phyloP scores from a whole-genome alignment of 345 rosid genomes.

The Eucalyptus pumila region DNA sequence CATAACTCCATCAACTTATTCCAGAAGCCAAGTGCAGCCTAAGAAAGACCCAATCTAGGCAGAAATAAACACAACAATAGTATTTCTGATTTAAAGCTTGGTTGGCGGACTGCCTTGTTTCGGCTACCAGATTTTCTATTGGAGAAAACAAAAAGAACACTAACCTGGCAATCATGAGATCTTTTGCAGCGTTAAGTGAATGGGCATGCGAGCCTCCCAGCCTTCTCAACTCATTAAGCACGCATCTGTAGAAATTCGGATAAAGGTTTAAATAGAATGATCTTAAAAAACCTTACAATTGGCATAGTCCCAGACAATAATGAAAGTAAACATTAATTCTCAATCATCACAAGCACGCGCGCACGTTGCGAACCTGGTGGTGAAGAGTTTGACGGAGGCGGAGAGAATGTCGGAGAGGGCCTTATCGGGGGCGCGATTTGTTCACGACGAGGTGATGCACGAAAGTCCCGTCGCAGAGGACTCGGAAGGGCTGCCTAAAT shows the following conservation, averaged over 20 bases:
- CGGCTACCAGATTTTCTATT: neutral
- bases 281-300: neutral
- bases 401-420: constrained; percentile 54
- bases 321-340: neutral
- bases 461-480: constrained; percentile 80
- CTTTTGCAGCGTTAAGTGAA: constrained; percentile 42
- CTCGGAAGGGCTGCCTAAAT: constrained; percentile 70
- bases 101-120: neutral
- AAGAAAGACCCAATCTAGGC: neutral
- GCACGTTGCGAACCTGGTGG: constrained; percentile 37
- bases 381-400: constrained; percentile 79
- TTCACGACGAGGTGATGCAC: constrained; percentile 54
- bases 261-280: neutral
- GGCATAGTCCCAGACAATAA: neutral
- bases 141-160: neutral
- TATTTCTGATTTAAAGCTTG: neutral
- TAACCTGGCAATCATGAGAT: constrained; percentile 59
- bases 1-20: neutral
- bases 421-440: constrained; percentile 47
- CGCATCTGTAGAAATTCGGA: constrained; percentile 31
- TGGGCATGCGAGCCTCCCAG: constrained; percentile 49
- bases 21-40: neutral
- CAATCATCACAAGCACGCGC: neutral
- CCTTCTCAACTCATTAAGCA: constrained; percentile 58
- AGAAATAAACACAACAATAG: neutral